Evolutionary conservation across 768 basidiomycete species (phyloP).

Genomic region (Termitomyces sp.): DNA sequence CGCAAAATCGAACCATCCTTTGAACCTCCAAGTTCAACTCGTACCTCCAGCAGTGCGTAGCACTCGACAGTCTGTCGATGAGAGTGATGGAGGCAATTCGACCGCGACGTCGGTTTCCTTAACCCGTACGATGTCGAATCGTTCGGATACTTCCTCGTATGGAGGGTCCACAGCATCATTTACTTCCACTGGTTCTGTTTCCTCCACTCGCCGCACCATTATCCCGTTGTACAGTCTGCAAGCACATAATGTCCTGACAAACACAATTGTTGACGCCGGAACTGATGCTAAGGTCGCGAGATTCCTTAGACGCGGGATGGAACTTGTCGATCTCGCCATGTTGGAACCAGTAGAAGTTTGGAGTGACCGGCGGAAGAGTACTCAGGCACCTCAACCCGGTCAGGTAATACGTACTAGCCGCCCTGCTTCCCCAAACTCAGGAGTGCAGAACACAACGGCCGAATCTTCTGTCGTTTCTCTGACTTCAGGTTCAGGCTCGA

Average conservation of each 20-base stretch:
- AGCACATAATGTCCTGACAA: slow-evolving; percentile 84
- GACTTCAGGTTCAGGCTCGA: background rate
- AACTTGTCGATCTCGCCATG: slow-evolving; percentile 72
- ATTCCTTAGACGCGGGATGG: slow-evolving; percentile 68
- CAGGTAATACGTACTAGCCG: slow-evolving; percentile 19
- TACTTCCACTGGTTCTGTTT: slow-evolving; percentile 31
- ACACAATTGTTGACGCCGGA: slow-evolving; percentile 82
- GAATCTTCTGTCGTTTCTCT: slow-evolving; percentile 17
- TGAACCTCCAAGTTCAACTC: slow-evolving; percentile 14
- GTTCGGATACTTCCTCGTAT: slow-evolving; percentile 44
- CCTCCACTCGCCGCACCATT: slow-evolving; percentile 64
- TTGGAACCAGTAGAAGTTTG: slow-evolving; percentile 80
- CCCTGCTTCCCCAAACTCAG: slow-evolving; percentile 16
- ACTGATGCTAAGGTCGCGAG: slow-evolving; percentile 83
- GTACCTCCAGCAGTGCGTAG: slow-evolving; percentile 51
- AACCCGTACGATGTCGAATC: slow-evolving; percentile 51
- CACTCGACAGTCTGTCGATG: slow-evolving; percentile 43
- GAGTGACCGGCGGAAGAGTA: slow-evolving; percentile 28
- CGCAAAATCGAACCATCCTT: slow-evolving; percentile 9
- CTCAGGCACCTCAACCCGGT: background rate
- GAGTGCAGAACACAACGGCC: slow-evolving; percentile 10
- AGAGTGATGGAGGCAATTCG: slow-evolving; percentile 15
- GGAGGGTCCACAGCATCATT: slow-evolving; percentile 35
- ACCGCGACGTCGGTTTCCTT: slow-evolving; percentile 21
- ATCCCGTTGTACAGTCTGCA: slow-evolving; percentile 85